Evolutionary conservation across 768 basidiomycete species (phyloP), one percentile per base, ranked within the genome.

Genomic region (Agaricus subrufescens): DNA sequence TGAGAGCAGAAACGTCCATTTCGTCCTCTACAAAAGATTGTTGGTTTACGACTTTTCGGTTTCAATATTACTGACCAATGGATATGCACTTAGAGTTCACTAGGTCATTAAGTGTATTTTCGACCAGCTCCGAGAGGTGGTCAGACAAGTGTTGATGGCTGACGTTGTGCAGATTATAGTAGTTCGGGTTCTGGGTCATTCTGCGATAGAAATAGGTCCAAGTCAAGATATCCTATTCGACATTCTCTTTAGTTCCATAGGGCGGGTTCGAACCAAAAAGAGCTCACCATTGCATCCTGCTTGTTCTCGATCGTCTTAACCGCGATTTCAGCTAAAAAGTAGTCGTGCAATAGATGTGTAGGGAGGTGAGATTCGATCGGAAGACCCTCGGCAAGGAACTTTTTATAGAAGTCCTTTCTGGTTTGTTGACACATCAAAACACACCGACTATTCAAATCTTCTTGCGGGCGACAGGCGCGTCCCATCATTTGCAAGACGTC

Each of bases 401-500:
- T 98, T 75, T 94, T 96, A 81, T 95, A 98, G 71, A 98, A 99
- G 68, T 98, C 96, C 71, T 98, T 99, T 37, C 95, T 82, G 0
- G 93, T 96, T 70, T 96, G 92, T 64, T 98, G 96, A 65, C 92
- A 94, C 94, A 99, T 98, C 38, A 98, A 75, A 2, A 99, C 89
- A 64, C 96, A 98, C 12, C 94, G 89, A 62, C 92, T 94, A 57
- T 88, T 86, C 2, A 89, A 86, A 62, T 98, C 97, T 62, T 93
- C 84, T 40, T 73, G 69, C 6, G 97, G 96, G 14, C 95, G 87
- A 68, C 95, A 98, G 0, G 97, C 97, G n/a, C 87, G 84, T 43
- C 96, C 97, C 87, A 98, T 96, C 96, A 99, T 98, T 67, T 98
- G 97, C 1, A 98, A 81, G 5, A 99, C 91, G 63, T 98, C 96